Evolutionary conservation across 768 basidiomycete species (phyloP), one percentile per base, ranked within the genome.

Genomic region (Pulveroboletus sp.): DNA sequence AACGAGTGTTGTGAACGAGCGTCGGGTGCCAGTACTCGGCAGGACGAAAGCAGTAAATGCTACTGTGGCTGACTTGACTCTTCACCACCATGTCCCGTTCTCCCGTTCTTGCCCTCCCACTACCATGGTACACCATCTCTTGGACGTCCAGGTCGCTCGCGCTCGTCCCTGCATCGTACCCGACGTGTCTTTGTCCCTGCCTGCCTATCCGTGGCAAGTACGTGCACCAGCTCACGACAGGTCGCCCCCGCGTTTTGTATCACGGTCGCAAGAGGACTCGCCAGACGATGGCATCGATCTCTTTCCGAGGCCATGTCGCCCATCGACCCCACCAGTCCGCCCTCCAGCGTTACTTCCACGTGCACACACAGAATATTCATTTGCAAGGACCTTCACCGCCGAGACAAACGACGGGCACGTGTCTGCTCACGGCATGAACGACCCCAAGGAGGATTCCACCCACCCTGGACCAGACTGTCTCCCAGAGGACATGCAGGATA

Each of bases 401-500:
- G 39, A 50, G 24, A 45, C 51, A 45, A 46, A 55, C 35, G 47
- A 51, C 19, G 47, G 44, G 27, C 52, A 48, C 44, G 46, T 53
- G 21, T 52, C 56, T 33, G 45, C 50, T 29, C 65, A 56, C 43
- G 44, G 44, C 47, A 41, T 58, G 34, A 31, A 38, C 39, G 25
- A 38, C 29, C 23, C 40, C 6, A 21, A 21, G 29, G 25, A 25
- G 6, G 32, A 40, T 23, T 13, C 23, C 11, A 13, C 4, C 31
- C 11, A 17, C 31, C 11, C 17, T 20, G 35, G 39, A 6, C 6
- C 27, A 16, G 29, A 33, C 19, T 65, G 67, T n/a, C 51, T 67
- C 34, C 63, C 56, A 35, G 51, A 53, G 23, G 65, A 67, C 40
- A 61, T 69, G 58, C 56, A 38, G 25, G 63, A 60, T 17, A 44